These are phyloP conservation scores for Hirschioporus abietinus DNA, from an alignment of 768 basidiomycete genomes.

Conservation along the genomic window DNA sequence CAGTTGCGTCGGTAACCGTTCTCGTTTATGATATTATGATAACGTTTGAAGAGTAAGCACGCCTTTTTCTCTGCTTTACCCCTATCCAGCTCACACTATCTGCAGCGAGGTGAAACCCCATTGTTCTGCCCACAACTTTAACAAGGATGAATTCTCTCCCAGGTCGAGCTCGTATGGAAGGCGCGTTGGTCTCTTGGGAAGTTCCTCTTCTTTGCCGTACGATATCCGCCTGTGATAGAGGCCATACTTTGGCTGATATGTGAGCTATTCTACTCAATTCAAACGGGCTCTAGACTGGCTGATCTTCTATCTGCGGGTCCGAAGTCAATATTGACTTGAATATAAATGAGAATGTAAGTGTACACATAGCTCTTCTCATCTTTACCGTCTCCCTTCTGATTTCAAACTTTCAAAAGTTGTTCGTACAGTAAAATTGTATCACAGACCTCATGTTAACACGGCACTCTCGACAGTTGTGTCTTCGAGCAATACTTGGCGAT, in stretches of 20 bases:
- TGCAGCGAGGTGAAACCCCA: not conserved
- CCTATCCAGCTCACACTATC: not conserved
- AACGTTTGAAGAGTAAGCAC: not conserved
- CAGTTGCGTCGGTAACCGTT: not conserved
- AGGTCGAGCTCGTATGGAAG: conserved; percentile 1
- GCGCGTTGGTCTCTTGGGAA: not conserved
- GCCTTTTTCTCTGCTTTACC: not conserved
- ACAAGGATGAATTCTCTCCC: not conserved
- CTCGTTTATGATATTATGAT: not conserved
- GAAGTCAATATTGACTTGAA: not conserved
- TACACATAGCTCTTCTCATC: not conserved
- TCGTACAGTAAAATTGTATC: not conserved
- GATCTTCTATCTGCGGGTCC: not conserved
- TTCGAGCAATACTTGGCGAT: not conserved
- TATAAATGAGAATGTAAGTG: not conserved
- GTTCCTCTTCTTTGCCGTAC: not conserved
- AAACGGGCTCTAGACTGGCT: not conserved
- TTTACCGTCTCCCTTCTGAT: not conserved
- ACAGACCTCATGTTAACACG: not conserved
- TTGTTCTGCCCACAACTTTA: not conserved
- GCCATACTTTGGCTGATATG: not conserved
- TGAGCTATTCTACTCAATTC: not conserved
- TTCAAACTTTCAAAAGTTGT: conserved; percentile 3
- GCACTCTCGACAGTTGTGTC: not conserved
- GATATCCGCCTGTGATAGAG: conserved; percentile 1